A percentile compares a stretch with the other conserved stretches of the same genome.
Evolutionary conservation across 352 stramenopile species (phyloP).

Genomic region (Globisporangium canariense): DNA sequence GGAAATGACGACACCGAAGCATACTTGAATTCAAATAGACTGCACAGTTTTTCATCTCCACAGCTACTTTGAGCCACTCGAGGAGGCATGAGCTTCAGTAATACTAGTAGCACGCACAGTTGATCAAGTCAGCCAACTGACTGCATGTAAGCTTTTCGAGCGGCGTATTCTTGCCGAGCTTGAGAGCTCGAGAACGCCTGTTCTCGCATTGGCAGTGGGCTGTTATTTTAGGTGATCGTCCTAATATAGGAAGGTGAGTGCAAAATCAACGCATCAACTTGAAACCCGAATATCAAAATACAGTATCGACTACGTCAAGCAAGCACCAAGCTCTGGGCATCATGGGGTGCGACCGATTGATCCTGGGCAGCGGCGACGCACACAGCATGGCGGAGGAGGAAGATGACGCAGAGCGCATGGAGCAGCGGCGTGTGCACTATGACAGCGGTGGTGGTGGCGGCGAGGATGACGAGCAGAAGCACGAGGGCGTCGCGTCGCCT

Average conservation of each 20-base stretch:
- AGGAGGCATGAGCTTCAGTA: background rate
- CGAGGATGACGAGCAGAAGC: slow-evolving; percentile 10
- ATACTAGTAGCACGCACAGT: too few species aligned
- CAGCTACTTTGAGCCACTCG: background rate
- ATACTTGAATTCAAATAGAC: background rate
- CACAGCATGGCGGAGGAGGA: slow-evolving; percentile 2
- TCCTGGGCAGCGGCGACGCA: slow-evolving; percentile 20
- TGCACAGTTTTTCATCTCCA: background rate
- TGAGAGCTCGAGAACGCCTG: too few species aligned
- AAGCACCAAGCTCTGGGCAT: background rate
- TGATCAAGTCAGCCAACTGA: too few species aligned
- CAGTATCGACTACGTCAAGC: background rate
- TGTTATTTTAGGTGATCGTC: background rate
- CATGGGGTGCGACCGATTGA: slow-evolving; percentile 66
- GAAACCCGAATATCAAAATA: too few species aligned
- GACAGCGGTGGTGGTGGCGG: background rate
- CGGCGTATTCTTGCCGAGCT: too few species aligned
- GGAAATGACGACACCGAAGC: slow-evolving; percentile 17
- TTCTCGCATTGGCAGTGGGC: background rate
- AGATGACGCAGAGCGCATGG: slow-evolving; percentile 3
- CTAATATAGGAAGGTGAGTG: background rate
- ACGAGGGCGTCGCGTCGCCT: slow-evolving; percentile 15
- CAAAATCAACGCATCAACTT: too few species aligned
- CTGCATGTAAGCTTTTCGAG: too few species aligned
- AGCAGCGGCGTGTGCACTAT: background rate